Evolutionary conservation across 345 rosid genomes (phyloP).

Genomic region (Hirschfeldia incana): DNA sequence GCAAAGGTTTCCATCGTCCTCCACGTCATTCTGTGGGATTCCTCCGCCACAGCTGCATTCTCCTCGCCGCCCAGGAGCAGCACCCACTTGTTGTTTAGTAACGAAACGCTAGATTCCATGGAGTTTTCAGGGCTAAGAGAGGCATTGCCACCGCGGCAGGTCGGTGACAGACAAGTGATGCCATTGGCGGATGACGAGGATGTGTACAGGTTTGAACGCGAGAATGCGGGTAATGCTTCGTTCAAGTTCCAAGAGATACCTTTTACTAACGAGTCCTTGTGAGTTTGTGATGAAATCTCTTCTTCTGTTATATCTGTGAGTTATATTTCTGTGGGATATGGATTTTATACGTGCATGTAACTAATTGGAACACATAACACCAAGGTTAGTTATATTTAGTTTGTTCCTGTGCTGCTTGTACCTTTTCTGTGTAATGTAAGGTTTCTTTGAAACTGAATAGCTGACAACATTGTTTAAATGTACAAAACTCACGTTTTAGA

Average conservation of each 20-base stretch:
- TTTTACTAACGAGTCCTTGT: constrained; percentile 51
- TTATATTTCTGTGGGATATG: constrained; percentile 9
- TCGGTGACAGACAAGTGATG: constrained; percentile 61
- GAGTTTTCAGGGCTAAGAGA: constrained; percentile 36
- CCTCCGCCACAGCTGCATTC: constrained; percentile 34
- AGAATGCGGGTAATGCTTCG: constrained; percentile 74
- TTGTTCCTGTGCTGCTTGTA: not conserved
- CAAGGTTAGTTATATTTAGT: not conserved
- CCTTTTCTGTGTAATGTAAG: not conserved
- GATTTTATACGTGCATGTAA: constrained; percentile 26
- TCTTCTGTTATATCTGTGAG: constrained; percentile 3
- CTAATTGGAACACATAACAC: constrained; percentile 6
- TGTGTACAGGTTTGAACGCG: constrained; percentile 47
- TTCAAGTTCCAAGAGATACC: constrained; percentile 82
- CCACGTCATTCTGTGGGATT: constrained; percentile 76
- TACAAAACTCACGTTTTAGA: not conserved
- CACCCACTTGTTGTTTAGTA: constrained; percentile 33
- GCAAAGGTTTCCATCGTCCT: constrained; percentile 69
- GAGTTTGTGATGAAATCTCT: constrained; percentile 15
- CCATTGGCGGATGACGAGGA: constrained; percentile 47
- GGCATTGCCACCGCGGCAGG: constrained; percentile 42
- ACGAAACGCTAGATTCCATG: constrained; percentile 25
- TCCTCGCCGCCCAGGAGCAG: constrained; percentile 39
- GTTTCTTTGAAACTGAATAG: not conserved
- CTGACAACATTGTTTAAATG: not conserved